Evolutionary conservation across 768 basidiomycete species (phyloP), one percentile per base, ranked within the genome.

Genomic region (Trametes gibbosa): DNA sequence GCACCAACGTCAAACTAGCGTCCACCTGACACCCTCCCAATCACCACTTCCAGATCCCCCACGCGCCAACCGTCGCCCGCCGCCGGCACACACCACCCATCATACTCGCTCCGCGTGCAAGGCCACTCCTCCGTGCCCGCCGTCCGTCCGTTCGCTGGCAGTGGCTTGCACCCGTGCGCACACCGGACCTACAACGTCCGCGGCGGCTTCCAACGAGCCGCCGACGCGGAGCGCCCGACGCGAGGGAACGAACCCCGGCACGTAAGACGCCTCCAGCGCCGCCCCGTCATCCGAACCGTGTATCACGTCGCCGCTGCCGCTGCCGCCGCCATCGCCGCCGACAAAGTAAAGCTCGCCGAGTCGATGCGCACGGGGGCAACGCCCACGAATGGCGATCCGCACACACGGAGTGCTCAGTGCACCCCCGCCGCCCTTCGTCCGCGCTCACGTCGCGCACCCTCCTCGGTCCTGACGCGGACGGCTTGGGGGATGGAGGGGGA

Each of bases 1-100:
- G 54, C 54, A 56, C 55, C 24, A 56, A 56, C 40, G 55, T 56
- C 55, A 56, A 50, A 49, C 55, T 56, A 56, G 55, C 55, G 55
- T 56, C 55, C 55, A 56, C 39, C 47, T 50, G 37, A 41, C 47
- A 24, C 19, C 53, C 29, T 43, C 29, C 42, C 35, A 39, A 25
- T 40, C 24, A 12, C 39, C 39, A 7, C 39, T 10, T 39, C 24
- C 23, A 24, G 19, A 13, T 19, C 9, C 23, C 23, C 50, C 50
- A 52, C 39, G n/a, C 25, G 21, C 3, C 24, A 40, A 27, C 12
- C n/a, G 51, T 24, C 51, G 25, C 27, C 53, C 53, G 43, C 53
- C 53, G 53, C 53, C 53, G 53, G 53, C 53, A 54, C n/a, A n/a
- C n/a, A n/a, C n/a, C n/a, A n/a, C n/a, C n/a, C n/a, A n/a, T n/a